phyloP scores from a whole-genome alignment of 495 filamentous ascomycete genomes.

The Echria macrotheca region DNA sequence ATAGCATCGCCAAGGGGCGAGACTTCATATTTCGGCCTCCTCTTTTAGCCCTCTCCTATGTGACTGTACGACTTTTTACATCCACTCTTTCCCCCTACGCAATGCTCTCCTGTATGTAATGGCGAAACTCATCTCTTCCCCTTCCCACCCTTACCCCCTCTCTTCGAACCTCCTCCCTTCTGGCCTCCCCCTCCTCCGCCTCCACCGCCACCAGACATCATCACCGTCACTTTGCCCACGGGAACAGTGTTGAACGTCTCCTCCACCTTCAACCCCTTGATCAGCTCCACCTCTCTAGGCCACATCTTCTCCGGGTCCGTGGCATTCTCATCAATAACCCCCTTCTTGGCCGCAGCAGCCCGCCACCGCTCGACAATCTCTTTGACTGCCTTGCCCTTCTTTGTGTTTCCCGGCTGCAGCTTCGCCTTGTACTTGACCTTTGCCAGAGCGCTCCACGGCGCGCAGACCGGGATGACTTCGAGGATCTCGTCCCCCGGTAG shows the following conservation, averaged over 20 bases:
- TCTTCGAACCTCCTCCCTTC: constrained; percentile 25
- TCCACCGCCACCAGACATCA: constrained; percentile 53
- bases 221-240: constrained; percentile 79
- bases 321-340: constrained; percentile 51
- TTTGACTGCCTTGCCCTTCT: constrained; percentile 93
- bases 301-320: constrained; percentile 71
- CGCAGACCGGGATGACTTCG: constrained; percentile 83
- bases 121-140: constrained; percentile 8
- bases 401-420: constrained; percentile 80
- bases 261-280: constrained; percentile 72
- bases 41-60: not conserved
- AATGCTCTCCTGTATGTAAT: not conserved
- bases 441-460: constrained; percentile 75
- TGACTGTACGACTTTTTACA: too few species aligned
- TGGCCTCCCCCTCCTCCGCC: constrained; percentile 38
- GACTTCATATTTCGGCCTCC: not conserved
- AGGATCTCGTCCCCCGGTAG: constrained; percentile 82
- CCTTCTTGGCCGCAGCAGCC: constrained; percentile 49
- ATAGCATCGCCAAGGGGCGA: not conserved
- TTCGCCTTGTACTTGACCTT: constrained; percentile 87
- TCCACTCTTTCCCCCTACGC: too few species aligned
- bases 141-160: constrained; percentile 15
- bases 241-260: constrained; percentile 79
- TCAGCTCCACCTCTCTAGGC: constrained; percentile 73
- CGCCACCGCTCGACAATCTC: constrained; percentile 80